These are phyloP conservation scores for Ascochyta koolunga DNA, from an alignment of 2,329 filamentous ascomycete species.

Conservation along the genomic window DNA sequence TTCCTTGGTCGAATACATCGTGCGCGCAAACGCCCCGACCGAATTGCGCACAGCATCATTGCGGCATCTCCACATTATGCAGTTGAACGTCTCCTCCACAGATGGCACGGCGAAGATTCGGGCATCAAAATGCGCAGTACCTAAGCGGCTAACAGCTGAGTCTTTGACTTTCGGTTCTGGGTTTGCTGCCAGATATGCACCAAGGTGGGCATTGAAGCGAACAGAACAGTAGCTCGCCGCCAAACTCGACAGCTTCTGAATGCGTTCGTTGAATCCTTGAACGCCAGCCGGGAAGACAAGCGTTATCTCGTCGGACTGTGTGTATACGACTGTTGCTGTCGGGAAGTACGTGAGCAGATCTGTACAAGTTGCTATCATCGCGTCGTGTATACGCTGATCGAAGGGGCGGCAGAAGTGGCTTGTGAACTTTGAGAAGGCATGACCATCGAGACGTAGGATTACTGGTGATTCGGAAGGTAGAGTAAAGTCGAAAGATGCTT, in stretches of 20 bases:
- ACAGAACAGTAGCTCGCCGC: slow-evolving; percentile 38
- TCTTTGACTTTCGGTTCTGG: slow-evolving; percentile 29
- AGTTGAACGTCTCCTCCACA: slow-evolving; percentile 36
- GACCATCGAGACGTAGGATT: slow-evolving; percentile 40
- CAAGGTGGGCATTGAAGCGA: slow-evolving; percentile 34
- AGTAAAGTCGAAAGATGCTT: slow-evolving; percentile 31
- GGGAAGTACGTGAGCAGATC: slow-evolving; percentile 38
- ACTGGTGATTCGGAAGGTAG: slow-evolving; percentile 27
- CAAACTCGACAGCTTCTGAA: slow-evolving; percentile 40
- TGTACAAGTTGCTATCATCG: slow-evolving; percentile 34
- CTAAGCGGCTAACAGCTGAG: slow-evolving; percentile 19
- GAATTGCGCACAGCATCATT: slow-evolving; percentile 41
- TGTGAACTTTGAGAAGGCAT: slow-evolving; percentile 41
- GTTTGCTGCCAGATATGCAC: slow-evolving; percentile 11
- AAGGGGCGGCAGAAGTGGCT: slow-evolving; percentile 36
- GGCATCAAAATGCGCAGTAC: slow-evolving; percentile 39
- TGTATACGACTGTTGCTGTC: slow-evolving; percentile 39
- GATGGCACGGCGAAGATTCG: slow-evolving; percentile 35
- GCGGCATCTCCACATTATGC: slow-evolving; percentile 39
- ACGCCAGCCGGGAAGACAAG: slow-evolving; percentile 38
- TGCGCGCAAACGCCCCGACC: slow-evolving; percentile 35
- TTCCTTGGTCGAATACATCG: slow-evolving; percentile 30
- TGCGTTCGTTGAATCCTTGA: slow-evolving; percentile 34
- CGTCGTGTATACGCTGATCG: slow-evolving; percentile 40
- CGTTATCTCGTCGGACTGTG: slow-evolving; percentile 44